Base-by-base conservation (phyloP, 768 basidiomycete genomes). In the Serendipita indica region DNA sequence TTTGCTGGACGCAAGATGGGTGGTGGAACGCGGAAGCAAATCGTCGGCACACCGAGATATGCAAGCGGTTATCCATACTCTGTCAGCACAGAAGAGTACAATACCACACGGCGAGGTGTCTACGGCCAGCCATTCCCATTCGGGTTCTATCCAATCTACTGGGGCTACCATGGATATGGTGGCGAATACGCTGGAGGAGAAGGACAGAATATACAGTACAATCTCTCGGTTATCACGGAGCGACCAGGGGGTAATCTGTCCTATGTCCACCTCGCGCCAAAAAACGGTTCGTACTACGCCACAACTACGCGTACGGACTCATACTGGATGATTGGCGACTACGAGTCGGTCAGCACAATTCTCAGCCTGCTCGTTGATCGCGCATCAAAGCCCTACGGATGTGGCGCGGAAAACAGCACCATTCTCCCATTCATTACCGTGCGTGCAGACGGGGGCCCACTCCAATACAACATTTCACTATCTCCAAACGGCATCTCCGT, bases 51-150 rank as follows among this genome's bases (percentile, higher is more conserved):
- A 3, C 83, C 81, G 27, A 61, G 65, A 2, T 83, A 82, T 61
- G 82, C 82, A 4, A 83, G 80, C 62, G 82, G 83, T 1, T 83
- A 84, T 64, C 37, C 58, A 3, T 43, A 43, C 27, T 25, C 7
- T n/a, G 18, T 25, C n/a, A n/a, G 27, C 5, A 6, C 18, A n/a
- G 41, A 25, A n/a, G 5, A 6, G n/a, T 7, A 25, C 7, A 5
- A 43, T 43, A 5, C 7, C 41, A 25, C 20, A 18, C 10, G 12
- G 35, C 10, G 35, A 10, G 35, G 35, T 37, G 41, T 43, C n/a
- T n/a, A n/a, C 1, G 7, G 41, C 5, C 41, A 43, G 2, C 41
- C 49, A 13, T 54, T 54, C 49, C 49, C 49, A 18, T 54, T 54
- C 32, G 49, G 49, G 32, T 54, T 54, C 41, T 54, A 28, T 18